These are phyloP conservation scores for Hymenoscyphus linearis DNA, from an alignment of 2,329 filamentous ascomycete genomes.

Conservation along the genomic window DNA sequence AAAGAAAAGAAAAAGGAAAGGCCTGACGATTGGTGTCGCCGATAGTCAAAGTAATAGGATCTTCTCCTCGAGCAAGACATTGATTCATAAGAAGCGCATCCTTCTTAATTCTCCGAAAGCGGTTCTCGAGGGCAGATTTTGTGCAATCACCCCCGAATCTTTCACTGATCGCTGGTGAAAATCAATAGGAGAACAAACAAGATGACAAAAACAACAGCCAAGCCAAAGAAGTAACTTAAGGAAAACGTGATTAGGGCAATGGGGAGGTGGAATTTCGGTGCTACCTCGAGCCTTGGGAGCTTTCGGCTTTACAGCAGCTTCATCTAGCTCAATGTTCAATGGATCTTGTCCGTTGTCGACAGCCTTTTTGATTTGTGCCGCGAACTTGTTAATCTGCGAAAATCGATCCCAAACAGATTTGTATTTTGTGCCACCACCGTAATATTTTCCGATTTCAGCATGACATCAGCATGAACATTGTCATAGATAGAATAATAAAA, in stretches of 20 bases:
- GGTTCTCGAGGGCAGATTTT: conserved; percentile 34
- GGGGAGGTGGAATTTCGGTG: background rate
- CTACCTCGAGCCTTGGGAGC: conserved; percentile 17
- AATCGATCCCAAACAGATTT: conserved; percentile 5
- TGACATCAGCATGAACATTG: conserved; percentile 6
- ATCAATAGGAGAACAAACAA: conserved; percentile 17
- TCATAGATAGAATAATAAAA: background rate
- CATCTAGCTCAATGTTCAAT: conserved; percentile 15
- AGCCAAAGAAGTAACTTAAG: background rate
- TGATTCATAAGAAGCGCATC: conserved; percentile 34
- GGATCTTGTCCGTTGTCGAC: conserved; percentile 22
- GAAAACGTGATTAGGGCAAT: conserved; percentile 5
- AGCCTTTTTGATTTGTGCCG: conserved; percentile 17
- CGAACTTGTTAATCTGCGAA: conserved; percentile 9
- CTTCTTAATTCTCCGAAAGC: conserved; percentile 36
- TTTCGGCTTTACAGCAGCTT: conserved; percentile 3
- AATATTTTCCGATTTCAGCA: conserved; percentile 4
- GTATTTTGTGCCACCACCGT: conserved; percentile 4
- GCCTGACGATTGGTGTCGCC: conserved; percentile 8
- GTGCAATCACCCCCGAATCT: conserved; percentile 34
- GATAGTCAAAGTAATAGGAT: conserved; percentile 33
- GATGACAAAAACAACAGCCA: conserved; percentile 1
- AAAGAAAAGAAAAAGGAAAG: background rate
- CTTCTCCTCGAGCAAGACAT: conserved; percentile 28
- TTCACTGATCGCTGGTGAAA: conserved; percentile 18